A percentile compares a stretch with the other conserved stretches of the same genome.
phyloP scores from a whole-genome alignment of 495 filamentous ascomycete species.

The Hamigera avellanea region DNA sequence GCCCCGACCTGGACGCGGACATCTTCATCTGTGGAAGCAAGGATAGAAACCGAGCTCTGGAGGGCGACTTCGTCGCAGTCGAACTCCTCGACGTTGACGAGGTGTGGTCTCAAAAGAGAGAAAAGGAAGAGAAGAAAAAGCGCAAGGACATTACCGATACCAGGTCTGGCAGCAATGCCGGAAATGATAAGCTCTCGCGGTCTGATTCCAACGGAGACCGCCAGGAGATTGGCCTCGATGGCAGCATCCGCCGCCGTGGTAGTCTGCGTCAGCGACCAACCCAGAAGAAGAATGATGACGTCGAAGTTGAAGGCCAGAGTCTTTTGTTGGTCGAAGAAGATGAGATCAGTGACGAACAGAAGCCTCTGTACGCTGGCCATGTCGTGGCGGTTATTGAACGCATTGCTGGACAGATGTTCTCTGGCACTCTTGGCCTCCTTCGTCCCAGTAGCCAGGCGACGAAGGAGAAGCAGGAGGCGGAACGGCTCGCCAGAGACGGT shows the following conservation, averaged over 20 bases:
- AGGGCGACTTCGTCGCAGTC: slow-evolving; percentile 90
- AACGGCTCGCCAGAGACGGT: slow-evolving; percentile 84
- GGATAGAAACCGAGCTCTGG: slow-evolving; percentile 88
- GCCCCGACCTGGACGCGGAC: slow-evolving; percentile 88
- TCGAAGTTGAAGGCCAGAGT: slow-evolving; percentile 97
- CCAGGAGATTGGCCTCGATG: slow-evolving; percentile 53
- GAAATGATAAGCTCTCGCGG: slow-evolving; percentile 52
- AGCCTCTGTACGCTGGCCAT: slow-evolving; percentile 92
- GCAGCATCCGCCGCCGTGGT: slow-evolving; percentile 81
- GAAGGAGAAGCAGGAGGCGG: slow-evolving; percentile 98
- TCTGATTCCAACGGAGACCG: slow-evolving; percentile 54
- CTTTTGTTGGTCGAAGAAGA: slow-evolving; percentile 94
- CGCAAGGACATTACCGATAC: slow-evolving; percentile 96
- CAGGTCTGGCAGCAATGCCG: slow-evolving; percentile 58
- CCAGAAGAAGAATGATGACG: slow-evolving; percentile 99
- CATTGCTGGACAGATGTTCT: slow-evolving; percentile 98
- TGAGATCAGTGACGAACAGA: slow-evolving; percentile 96
- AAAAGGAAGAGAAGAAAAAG: slow-evolving; percentile 99
- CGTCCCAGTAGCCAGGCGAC: slow-evolving; percentile 97
- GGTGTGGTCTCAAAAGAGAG: slow-evolving; percentile 95
- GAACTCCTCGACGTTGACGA: slow-evolving; percentile 97
- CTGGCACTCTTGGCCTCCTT: slow-evolving; percentile 83
- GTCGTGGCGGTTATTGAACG: slow-evolving; percentile 96
- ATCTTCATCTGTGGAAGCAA: slow-evolving; percentile 99
- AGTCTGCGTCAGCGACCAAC: slow-evolving; percentile 94